Evolutionary conservation across 768 basidiomycete species (phyloP).

Genomic region (Glaciozyma martinii): DNA sequence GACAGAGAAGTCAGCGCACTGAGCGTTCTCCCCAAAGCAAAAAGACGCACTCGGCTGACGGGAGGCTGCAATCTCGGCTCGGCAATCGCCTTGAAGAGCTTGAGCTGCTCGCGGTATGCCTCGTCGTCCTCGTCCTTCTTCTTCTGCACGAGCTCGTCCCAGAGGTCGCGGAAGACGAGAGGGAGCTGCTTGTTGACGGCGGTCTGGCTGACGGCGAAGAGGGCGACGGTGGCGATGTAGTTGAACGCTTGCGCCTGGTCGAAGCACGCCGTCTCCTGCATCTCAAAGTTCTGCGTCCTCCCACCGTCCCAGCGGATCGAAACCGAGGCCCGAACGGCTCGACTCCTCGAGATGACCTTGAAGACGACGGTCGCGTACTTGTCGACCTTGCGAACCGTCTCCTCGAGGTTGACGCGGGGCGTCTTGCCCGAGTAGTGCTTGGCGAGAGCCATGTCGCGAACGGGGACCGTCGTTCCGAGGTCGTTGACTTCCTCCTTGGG

Average conservation of each 20-base stretch:
- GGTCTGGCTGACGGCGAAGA: conserved; percentile 56
- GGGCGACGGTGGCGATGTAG: conserved; percentile 74
- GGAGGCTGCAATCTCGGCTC: conserved; percentile 36
- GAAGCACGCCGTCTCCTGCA: conserved; percentile 76
- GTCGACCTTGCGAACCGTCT: conserved; percentile 53
- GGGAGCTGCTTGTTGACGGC: conserved; percentile 56
- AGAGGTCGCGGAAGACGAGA: conserved; percentile 71
- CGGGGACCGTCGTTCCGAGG: conserved; percentile 37
- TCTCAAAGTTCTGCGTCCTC: conserved; percentile 53
- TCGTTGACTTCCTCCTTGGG: conserved; percentile 51
- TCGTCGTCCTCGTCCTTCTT: conserved; percentile 56
- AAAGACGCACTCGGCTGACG: conserved; percentile 6
- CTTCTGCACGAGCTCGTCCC: conserved; percentile 71
- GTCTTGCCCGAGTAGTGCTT: conserved; percentile 75
- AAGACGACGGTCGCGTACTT: conserved; percentile 68
- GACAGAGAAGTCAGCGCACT: neutral
- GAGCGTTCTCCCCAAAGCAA: neutral
- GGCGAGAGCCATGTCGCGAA: conserved; percentile 65
- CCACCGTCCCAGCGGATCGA: conserved; percentile 61
- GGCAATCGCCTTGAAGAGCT: conserved; percentile 55
- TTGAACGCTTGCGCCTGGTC: conserved; percentile 74
- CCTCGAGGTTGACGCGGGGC: conserved; percentile 63
- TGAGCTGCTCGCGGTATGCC: conserved; percentile 63
- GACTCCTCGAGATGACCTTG: conserved; percentile 53
- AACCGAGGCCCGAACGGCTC: conserved; percentile 64